Evolutionary conservation across 768 basidiomycete genomes (phyloP).

Genomic region (Podaxis rugospora): DNA sequence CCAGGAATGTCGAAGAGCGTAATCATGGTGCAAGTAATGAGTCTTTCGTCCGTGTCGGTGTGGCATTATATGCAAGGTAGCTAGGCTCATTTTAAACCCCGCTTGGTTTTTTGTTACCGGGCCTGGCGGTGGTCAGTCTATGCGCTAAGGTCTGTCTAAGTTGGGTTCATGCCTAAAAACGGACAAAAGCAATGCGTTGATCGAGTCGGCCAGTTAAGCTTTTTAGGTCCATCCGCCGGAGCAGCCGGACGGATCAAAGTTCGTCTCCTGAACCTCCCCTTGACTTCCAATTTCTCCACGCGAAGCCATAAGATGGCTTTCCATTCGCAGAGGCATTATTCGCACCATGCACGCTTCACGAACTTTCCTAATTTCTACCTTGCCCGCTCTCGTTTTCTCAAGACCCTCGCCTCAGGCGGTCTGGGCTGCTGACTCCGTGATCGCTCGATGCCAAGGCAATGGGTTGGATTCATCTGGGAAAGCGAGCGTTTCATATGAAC

Average conservation of each 20-base stretch:
- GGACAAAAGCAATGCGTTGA: no score
- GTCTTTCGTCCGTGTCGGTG: no score
- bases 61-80: no score
- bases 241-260: background rate
- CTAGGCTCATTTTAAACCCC: no score
- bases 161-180: no score
- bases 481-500: constrained; percentile 34
- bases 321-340: background rate
- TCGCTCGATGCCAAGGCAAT: constrained; percentile 38
- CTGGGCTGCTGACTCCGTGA: constrained; percentile 44
- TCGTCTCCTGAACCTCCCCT: background rate
- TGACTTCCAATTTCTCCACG: constrained; percentile 6
- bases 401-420: constrained; percentile 34
- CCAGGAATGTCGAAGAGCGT: background rate
- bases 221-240: background rate
- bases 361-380: background rate
- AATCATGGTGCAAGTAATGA: background rate
- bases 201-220: no score
- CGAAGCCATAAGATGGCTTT: background rate
- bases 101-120: no score
- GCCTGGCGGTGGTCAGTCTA: no score
- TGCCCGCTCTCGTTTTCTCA: constrained; percentile 12
- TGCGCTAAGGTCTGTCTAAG: no score
- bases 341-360: background rate
- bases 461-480: constrained; percentile 28